Conservation (phyloP, 2,329 filamentous ascomycete genomes). For the Exophiala xenobiotica region DNA sequence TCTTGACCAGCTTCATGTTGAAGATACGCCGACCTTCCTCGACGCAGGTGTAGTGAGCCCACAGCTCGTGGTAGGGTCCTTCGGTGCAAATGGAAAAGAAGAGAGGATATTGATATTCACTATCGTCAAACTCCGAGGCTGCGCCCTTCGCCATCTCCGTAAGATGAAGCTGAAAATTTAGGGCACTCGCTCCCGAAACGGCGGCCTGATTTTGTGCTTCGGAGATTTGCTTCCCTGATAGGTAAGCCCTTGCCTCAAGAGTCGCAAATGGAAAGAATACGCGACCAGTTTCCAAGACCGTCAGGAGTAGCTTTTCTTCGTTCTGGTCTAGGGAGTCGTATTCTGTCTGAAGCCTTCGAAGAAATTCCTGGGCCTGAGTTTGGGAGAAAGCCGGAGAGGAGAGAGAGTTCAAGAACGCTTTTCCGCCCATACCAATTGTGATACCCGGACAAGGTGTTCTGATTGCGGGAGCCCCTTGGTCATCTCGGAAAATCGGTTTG, state of each 20-base stretch:
- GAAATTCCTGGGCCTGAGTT: constrained; percentile 8
- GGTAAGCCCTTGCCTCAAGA: constrained; percentile 24
- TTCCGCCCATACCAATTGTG: constrained; percentile 6
- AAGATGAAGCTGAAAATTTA: constrained; percentile 17
- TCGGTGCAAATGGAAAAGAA: constrained; percentile 32
- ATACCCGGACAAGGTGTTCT: constrained; percentile 13
- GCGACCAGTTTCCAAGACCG: constrained; percentile 13
- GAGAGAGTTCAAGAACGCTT: constrained; percentile 5
- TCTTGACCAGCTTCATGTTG: constrained; percentile 15
- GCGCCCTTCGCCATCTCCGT: constrained; percentile 3
- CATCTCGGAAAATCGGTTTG: constrained; percentile 6
- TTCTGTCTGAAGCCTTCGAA: constrained; percentile 7
- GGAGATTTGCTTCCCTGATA: constrained; percentile 22
- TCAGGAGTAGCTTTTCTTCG: constrained; percentile 5
- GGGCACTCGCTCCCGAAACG: constrained; percentile 20
- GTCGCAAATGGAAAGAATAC: constrained; percentile 17
- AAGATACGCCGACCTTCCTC: constrained; percentile 14
- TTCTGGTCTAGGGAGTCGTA: constrained; percentile 1
- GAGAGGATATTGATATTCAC: constrained; percentile 22
- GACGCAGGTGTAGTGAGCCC: constrained; percentile 21
- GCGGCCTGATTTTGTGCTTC: constrained; percentile 26
- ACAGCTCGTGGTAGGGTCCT: constrained; percentile 32
- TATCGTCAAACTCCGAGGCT: constrained; percentile 9
- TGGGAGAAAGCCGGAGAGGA: constrained; percentile 1
- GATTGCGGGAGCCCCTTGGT: constrained; percentile 6